phyloP scores from a whole-genome alignment of 305 asterid genomes.

The Fraxinus sp. region DNA sequence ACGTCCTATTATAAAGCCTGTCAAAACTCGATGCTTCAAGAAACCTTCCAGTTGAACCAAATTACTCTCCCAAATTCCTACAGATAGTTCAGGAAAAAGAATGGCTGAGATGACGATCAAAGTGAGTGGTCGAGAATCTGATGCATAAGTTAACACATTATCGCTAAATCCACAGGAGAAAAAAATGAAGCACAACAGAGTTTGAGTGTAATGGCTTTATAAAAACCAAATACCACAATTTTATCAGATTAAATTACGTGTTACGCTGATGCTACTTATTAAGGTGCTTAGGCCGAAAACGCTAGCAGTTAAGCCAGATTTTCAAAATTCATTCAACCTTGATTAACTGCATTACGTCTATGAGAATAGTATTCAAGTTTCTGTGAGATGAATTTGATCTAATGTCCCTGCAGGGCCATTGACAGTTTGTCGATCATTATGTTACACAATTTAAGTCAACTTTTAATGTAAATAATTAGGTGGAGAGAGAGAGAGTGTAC shows the following conservation, averaged over 20 bases:
- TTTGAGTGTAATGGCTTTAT: not conserved
- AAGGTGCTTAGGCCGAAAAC: too few species aligned
- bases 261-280: too few species aligned
- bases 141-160: not conserved
- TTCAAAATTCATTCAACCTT: not conserved
- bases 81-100: too few species aligned
- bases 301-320: not conserved
- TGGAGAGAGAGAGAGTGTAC: not conserved
- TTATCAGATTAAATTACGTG: not conserved
- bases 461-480: not conserved
- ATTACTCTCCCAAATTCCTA: not conserved
- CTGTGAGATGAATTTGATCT: not conserved
- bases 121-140: not conserved
- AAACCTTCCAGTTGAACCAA: not conserved
- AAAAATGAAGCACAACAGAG: not conserved
- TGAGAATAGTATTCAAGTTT: not conserved
- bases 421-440: not conserved
- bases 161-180: not conserved
- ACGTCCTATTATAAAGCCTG: not conserved
- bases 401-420: not conserved
- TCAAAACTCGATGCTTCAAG: not conserved
- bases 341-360: not conserved
- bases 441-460: not conserved
- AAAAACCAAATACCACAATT: not conserved
- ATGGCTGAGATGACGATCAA: not conserved